Base-by-base conservation (phyloP, 2,329 filamentous ascomycete genomes). In the Thielaviopsis ethacetica region DNA sequence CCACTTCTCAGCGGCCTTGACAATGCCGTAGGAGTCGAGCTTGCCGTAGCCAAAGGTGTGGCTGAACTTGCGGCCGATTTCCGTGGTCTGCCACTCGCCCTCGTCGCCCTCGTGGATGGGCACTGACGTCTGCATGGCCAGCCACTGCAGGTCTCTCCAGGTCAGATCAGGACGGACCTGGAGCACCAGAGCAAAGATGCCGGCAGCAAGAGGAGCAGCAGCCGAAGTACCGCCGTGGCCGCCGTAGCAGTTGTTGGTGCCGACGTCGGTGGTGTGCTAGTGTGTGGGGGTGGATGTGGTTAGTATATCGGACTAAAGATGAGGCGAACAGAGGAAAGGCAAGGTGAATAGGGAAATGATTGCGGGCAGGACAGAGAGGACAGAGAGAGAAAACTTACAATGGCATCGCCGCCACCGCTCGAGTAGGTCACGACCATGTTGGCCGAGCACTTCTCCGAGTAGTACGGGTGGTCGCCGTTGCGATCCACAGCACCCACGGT, bases 11-110 rank as follows among this genome's bases (percentile, higher is more conserved):
- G 93, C 91, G 58, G 79, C 82, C 66, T 96, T 85, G 17, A 98
- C 88, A 56, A 95, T 81, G 17, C 81, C 80, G 67, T 85, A 95
- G 0, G 86, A 86, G 69, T 98, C 93, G 47, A 97, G 81, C 73
- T 96, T 97, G 67, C 93, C 93, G 67, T 95, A 98, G 51, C 91
- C 93, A 72, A 86, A 98, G 53, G 88, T 89, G 69, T 98, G 93
- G 68, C 90, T 96, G 73, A 86, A 98, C 66, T 88, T 83, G 71
- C 85, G 88, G 64, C 89, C 91, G 62, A 88, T 84, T 3, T 80
- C 76, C 0, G 90, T 95, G 53, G 80, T 79, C 68, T 93, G 86
- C 86, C 91, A 97, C 63, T 89, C 85, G 41, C 80, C 83, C 57
- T 71, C 67, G 53, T 69, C 67, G 19, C 89, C 82, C 34, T 83